These are phyloP conservation scores for Mollisiaceae sp. DNA, from an alignment of 2,329 filamentous ascomycete genomes.

Conservation along the genomic window DNA sequence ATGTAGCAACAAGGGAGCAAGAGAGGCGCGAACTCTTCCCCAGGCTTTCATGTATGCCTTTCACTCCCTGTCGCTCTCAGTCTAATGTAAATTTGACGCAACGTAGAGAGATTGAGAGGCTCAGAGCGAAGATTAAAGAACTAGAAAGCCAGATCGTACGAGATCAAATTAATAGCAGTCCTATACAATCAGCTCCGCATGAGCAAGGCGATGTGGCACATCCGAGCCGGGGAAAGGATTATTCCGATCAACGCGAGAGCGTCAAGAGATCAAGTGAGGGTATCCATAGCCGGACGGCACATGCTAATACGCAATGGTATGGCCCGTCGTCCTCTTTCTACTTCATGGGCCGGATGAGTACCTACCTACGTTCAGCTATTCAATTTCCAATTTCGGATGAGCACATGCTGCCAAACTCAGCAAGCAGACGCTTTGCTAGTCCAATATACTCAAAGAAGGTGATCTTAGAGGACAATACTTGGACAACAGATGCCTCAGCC, in stretches of 20 bases:
- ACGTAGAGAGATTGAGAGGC: conserved; percentile 46
- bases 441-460: background rate
- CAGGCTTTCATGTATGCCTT: conserved; percentile 23
- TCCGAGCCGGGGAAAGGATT: background rate
- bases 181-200: conserved; percentile 3
- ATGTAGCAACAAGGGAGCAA: conserved; percentile 45
- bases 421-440: conserved; percentile 17
- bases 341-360: conserved; percentile 50
- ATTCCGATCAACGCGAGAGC: conserved; percentile 5
- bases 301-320: conserved; percentile 48
- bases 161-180: conserved; percentile 21
- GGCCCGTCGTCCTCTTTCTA: conserved; percentile 52
- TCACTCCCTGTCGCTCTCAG: background rate
- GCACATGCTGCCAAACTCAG: conserved; percentile 42
- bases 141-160: conserved; percentile 40
- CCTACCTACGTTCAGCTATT: conserved; percentile 44
- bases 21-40: conserved; percentile 42
- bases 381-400: conserved; percentile 43
- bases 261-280: conserved; percentile 45
- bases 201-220: background rate
- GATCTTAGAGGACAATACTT: conserved; percentile 7
- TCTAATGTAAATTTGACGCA: background rate
- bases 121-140: conserved; percentile 43
- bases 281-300: conserved; percentile 46
- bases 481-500: conserved; percentile 16